Conservation (phyloP, 2,329 filamentous ascomycete species). For the Aspergillus viridinutans region DNA sequence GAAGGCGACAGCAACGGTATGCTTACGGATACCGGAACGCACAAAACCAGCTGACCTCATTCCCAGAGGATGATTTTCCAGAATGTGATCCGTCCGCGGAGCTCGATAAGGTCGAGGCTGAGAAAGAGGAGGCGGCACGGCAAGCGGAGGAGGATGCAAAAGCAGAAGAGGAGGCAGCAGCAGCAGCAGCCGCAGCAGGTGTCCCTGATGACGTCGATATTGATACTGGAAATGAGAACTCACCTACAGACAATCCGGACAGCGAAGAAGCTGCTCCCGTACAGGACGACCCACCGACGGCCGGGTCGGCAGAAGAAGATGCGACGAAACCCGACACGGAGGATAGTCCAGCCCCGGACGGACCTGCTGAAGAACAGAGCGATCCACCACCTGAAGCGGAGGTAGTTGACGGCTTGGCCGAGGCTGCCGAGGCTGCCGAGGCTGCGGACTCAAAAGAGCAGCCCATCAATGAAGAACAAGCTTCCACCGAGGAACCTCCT, state of each 20-base stretch:
- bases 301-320: slow-evolving; percentile 6
- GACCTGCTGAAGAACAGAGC: slow-evolving; percentile 9
- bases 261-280: background rate
- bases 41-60: slow-evolving; percentile 11
- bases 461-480: slow-evolving; percentile 9
- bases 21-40: slow-evolving; percentile 1
- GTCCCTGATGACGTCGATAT: slow-evolving; percentile 9
- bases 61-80: slow-evolving; percentile 32
- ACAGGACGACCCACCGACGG: slow-evolving; percentile 1
- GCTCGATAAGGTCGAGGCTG: slow-evolving; percentile 28
- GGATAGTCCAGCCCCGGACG: background rate
- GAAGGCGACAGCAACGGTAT: slow-evolving; percentile 23
- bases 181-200: slow-evolving; percentile 6
- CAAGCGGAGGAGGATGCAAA: slow-evolving; percentile 30
- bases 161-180: slow-evolving; percentile 21
- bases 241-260: slow-evolving; percentile 3
- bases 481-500: slow-evolving; percentile 11
- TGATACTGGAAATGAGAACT: slow-evolving; percentile 5
- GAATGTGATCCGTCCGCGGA: slow-evolving; percentile 28
- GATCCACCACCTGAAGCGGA: slow-evolving; percentile 8
- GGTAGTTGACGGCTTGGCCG: slow-evolving; percentile 1
- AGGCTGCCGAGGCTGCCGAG: slow-evolving; percentile 1
- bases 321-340: slow-evolving; percentile 11
- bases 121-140: slow-evolving; percentile 30
- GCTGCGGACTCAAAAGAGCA: slow-evolving; percentile 4